These are phyloP conservation scores for Brasenia schreberi DNA, from an alignment of 164 flowering plant species.

Conservation along the genomic window DNA sequence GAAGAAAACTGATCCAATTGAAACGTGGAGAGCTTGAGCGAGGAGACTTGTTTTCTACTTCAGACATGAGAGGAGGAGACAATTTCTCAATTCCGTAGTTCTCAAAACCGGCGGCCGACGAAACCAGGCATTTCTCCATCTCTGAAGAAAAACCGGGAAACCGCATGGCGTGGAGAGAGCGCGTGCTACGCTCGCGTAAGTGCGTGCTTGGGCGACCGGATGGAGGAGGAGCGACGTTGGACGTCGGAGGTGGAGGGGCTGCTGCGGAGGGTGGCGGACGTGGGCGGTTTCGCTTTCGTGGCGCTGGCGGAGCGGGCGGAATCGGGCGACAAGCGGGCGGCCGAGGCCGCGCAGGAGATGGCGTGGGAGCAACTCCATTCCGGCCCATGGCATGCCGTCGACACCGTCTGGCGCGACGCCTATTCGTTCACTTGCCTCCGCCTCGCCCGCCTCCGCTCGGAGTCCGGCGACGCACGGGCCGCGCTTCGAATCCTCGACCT, in stretches of 20 bases:
- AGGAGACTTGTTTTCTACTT: no score
- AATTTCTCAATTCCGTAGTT: no score
- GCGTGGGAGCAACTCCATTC: slow-evolving; percentile 99
- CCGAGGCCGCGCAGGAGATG: slow-evolving; percentile 89
- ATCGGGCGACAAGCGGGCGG: slow-evolving; percentile 53
- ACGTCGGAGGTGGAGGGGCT: slow-evolving; percentile 20
- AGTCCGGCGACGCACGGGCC: slow-evolving; percentile 33
- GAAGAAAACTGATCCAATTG: no score
- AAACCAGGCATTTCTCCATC: no score
- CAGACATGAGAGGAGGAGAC: no score
- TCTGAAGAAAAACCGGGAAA: no score
- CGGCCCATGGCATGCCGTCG: slow-evolving; percentile 92
- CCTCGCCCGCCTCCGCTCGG: slow-evolving; percentile 37
- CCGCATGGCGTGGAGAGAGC: no score
- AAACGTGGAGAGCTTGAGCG: no score
- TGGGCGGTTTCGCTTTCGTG: slow-evolving; percentile 78
- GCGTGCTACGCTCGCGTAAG: no score
- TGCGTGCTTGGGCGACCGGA: no score
- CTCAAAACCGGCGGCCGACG: no score
- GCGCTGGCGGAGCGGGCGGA: slow-evolving; percentile 53
- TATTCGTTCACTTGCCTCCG: slow-evolving; percentile 84
- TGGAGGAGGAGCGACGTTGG: no score
- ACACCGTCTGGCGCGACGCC: slow-evolving; percentile 86
- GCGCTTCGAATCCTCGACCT: slow-evolving; percentile 70
- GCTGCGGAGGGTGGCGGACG: slow-evolving; percentile 40